These are phyloP conservation scores for Cornus florida DNA, from an alignment of 148 eudicot species.

Conservation along the genomic window DNA sequence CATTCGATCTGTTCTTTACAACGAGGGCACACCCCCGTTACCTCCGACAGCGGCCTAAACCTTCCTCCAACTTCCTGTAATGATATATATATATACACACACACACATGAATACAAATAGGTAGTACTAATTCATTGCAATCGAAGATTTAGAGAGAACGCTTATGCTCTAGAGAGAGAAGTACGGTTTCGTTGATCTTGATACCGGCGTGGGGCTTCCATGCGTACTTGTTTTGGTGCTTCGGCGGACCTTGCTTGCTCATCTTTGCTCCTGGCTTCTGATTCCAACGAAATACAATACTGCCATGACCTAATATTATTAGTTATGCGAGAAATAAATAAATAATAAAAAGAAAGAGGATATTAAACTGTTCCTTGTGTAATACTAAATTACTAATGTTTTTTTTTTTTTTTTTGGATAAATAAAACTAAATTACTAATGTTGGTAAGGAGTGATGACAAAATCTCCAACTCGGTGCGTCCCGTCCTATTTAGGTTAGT, in stretches of 20 bases:
- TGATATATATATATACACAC: not conserved
- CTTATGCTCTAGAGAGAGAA: not conserved
- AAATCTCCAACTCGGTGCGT: no score
- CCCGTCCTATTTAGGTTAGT: no score
- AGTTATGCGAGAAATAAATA: no score
- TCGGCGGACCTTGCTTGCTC: conserved; percentile 79
- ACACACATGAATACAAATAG: not conserved
- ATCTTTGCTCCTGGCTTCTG: conserved; percentile 14
- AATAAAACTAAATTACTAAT: no score
- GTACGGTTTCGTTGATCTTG: conserved; percentile 89
- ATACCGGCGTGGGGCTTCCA: conserved; percentile 73
- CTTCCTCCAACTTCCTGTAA: conserved; percentile 83
- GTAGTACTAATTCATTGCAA: not conserved
- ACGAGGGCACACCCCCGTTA: conserved; percentile 81
- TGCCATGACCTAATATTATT: not conserved
- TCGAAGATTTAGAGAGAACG: not conserved
- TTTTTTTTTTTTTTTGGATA: no score
- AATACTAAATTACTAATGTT: no score
- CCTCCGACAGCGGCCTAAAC: conserved; percentile 67
- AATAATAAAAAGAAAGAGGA: no score
- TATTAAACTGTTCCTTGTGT: no score
- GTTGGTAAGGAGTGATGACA: no score
- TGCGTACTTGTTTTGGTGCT: conserved; percentile 79
- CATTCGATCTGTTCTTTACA: conserved; percentile 95
- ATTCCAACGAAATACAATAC: not conserved